These are phyloP conservation scores for Phytopythium kandeliae DNA, from an alignment of 352 stramenopile species.

Conservation along the genomic window DNA sequence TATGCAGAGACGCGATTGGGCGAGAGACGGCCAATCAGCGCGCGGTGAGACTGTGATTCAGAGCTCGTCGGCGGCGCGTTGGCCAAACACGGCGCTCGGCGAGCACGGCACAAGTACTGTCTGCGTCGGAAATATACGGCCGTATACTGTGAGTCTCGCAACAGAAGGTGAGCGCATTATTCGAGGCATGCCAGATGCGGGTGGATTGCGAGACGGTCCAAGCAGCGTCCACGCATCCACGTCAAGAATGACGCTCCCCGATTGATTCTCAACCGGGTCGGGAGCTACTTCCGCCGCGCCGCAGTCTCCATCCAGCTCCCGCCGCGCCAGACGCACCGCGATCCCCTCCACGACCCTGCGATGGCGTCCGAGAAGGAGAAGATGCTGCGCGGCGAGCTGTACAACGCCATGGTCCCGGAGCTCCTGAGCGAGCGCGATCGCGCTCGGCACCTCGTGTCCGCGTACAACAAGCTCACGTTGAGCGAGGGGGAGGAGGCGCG, in stretches of 20 bases:
- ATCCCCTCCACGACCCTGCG: not conserved
- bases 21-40: conserved; percentile 7
- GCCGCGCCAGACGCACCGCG: not conserved
- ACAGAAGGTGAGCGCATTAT: no score
- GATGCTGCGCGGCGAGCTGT: conserved; percentile 60
- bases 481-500: conserved; percentile 19
- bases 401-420: conserved; percentile 29
- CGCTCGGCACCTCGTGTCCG: conserved; percentile 24
- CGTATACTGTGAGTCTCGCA: not conserved
- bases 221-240: not conserved
- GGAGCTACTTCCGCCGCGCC: no score
- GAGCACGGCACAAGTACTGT: not conserved
- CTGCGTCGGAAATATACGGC: not conserved
- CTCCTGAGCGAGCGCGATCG: conserved; percentile 33
- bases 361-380: conserved; percentile 38
- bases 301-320: no score
- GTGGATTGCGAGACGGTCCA: not conserved
- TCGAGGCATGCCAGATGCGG: no score
- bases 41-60: conserved; percentile 6
- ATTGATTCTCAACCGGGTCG: no score
- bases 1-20: conserved; percentile 12
- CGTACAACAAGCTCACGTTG: conserved; percentile 35
- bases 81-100: not conserved
- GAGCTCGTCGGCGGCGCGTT: not conserved
- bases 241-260: no score